These are phyloP conservation scores for Ophiostoma himal-ulmi DNA, from an alignment of 2,329 filamentous ascomycete genomes.

Conservation along the genomic window DNA sequence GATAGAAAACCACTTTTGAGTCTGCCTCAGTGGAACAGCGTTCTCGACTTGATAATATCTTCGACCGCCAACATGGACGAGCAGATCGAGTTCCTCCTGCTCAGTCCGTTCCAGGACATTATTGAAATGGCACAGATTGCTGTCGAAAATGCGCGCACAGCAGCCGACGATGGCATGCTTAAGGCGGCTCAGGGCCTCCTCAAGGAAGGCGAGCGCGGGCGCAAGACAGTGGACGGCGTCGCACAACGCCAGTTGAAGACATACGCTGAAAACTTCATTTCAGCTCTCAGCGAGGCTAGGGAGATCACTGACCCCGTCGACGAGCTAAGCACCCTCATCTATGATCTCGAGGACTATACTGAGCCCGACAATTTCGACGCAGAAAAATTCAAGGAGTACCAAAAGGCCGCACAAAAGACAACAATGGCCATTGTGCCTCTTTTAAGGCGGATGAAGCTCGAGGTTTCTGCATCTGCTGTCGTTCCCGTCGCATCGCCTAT, in stretches of 20 bases:
- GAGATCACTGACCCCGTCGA: slow-evolving; percentile 45
- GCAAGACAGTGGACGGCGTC: slow-evolving; percentile 46
- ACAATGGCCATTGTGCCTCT: slow-evolving; percentile 47
- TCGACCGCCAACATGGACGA: slow-evolving; percentile 26
- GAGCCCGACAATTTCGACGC: slow-evolving; percentile 47
- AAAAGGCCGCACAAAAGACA: slow-evolving; percentile 43
- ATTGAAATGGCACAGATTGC: slow-evolving; percentile 47
- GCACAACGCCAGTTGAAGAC: slow-evolving; percentile 45
- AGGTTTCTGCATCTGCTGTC: slow-evolving; percentile 23
- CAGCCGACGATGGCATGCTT: slow-evolving; percentile 42
- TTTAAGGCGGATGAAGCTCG: slow-evolving; percentile 50
- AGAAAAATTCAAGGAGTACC: slow-evolving; percentile 45
- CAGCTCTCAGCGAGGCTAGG: slow-evolving; percentile 48
- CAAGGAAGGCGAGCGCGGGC: slow-evolving; percentile 36
- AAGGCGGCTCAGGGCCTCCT: slow-evolving; percentile 40
- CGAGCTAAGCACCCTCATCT: slow-evolving; percentile 46
- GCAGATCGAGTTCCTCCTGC: slow-evolving; percentile 38
- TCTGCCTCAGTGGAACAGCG: not conserved
- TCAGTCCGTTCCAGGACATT: slow-evolving; percentile 48
- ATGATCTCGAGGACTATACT: slow-evolving; percentile 53
- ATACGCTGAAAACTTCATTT: slow-evolving; percentile 45
- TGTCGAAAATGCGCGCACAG: slow-evolving; percentile 41
- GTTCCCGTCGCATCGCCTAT: not conserved
- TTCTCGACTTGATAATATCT: not conserved
- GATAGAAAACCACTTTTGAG: not conserved